Evolutionary conservation across 2,329 filamentous ascomycete genomes (phyloP).

Genomic region (Dactylella cylindrospora): DNA sequence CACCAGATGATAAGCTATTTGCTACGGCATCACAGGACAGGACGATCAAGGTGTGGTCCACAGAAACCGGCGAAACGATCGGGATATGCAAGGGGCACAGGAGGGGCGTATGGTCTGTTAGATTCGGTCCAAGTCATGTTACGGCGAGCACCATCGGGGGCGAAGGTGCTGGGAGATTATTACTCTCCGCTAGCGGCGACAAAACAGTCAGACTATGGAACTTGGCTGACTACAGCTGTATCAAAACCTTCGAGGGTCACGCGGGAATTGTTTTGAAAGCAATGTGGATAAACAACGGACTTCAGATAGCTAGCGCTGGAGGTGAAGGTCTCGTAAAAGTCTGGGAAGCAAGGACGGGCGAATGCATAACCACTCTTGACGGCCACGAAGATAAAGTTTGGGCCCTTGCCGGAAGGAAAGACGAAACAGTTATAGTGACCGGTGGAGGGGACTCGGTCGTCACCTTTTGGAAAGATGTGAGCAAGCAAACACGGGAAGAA

Average conservation of each 20-base stretch:
- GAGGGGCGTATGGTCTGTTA: constrained; percentile 92
- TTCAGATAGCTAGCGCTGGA: constrained; percentile 75
- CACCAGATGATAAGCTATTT: constrained; percentile 73
- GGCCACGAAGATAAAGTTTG: constrained; percentile 78
- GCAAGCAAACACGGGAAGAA: constrained; percentile 72
- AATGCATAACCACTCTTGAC: constrained; percentile 84
- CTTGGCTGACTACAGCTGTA: constrained; percentile 83
- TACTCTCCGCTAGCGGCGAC: constrained; percentile 90
- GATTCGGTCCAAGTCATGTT: constrained; percentile 73
- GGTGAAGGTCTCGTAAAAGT: constrained; percentile 95
- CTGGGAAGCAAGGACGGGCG: constrained; percentile 85
- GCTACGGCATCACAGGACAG: constrained; percentile 96
- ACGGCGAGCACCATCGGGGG: constrained; percentile 69
- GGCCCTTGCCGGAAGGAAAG: constrained; percentile 50
- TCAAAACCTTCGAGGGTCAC: constrained; percentile 93
- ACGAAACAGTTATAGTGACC: constrained; percentile 68
- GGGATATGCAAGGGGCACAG: constrained; percentile 91
- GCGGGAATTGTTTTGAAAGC: constrained; percentile 94
- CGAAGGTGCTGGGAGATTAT: constrained; percentile 68
- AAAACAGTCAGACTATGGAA: constrained; percentile 97
- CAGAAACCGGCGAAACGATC: constrained; percentile 82
- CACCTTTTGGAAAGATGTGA: constrained; percentile 94
- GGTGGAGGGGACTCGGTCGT: constrained; percentile 90
- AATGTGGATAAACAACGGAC: constrained; percentile 72
- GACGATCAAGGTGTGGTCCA: constrained; percentile 94